phyloP scores from a whole-genome alignment of 495 filamentous ascomycete genomes.

The Talaromyces wortmannii region DNA sequence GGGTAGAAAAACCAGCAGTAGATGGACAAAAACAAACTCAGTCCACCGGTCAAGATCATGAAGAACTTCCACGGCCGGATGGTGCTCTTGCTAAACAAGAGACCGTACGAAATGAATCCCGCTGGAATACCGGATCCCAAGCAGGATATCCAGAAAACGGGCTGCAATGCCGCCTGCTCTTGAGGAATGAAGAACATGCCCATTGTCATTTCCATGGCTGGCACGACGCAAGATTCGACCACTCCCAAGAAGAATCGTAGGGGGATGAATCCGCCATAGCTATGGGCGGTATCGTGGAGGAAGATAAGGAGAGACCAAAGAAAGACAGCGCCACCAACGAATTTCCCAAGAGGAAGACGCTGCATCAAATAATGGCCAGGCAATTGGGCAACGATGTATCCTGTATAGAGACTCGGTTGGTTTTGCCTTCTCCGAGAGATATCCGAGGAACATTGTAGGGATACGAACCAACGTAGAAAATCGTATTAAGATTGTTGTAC shows the following conservation, averaged over 20 bases:
- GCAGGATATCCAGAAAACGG: slow-evolving; percentile 17
- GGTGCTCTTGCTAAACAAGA: slow-evolving; percentile 9
- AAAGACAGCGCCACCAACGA: slow-evolving; percentile 11
- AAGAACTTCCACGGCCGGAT: slow-evolving; percentile 20
- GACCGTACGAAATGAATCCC: slow-evolving; percentile 18
- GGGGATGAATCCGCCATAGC: slow-evolving; percentile 13
- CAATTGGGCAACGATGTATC: slow-evolving; percentile 11
- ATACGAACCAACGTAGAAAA: slow-evolving; percentile 15
- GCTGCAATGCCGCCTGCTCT: slow-evolving; percentile 15
- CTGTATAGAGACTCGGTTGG: neutral
- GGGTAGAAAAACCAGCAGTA: slow-evolving; percentile 12
- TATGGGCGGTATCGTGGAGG: slow-evolving; percentile 13
- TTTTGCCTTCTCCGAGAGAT: too few relatives aligned
- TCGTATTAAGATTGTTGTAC: slow-evolving; percentile 16
- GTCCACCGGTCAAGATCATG: slow-evolving; percentile 17
- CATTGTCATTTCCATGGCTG: slow-evolving; percentile 18
- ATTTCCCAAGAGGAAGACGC: slow-evolving; percentile 16
- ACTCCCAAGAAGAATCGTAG: slow-evolving; percentile 11
- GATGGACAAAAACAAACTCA: slow-evolving; percentile 12
- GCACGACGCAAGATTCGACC: slow-evolving; percentile 14
- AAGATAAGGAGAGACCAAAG: slow-evolving; percentile 13
- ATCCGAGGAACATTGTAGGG: neutral
- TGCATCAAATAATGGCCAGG: slow-evolving; percentile 19
- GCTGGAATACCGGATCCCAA: slow-evolving; percentile 10
- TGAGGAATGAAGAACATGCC: slow-evolving; percentile 19